These are phyloP conservation scores for Mychonastes homosphaera DNA, from an alignment of 139 green algal genomes.

Conservation along the genomic window DNA sequence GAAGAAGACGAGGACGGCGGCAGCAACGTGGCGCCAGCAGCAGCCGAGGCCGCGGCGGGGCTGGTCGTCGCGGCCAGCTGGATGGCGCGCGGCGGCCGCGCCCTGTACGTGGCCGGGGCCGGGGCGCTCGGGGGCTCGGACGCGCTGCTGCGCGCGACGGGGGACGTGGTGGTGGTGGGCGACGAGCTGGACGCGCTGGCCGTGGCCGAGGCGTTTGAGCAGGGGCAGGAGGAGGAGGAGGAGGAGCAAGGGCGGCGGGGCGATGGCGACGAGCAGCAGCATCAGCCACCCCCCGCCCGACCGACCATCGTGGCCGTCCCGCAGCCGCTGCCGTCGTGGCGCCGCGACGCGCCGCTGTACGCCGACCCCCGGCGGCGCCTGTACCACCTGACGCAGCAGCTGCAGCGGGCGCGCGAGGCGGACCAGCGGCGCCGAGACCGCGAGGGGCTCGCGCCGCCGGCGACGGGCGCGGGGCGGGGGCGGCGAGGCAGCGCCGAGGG, in stretches of 20 bases:
- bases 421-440: no score
- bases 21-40: no score
- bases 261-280: background rate
- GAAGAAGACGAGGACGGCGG: no score
- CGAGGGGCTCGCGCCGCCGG: no score
- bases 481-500: no score
- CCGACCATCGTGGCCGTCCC: no score
- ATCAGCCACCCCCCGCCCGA: background rate
- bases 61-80: conserved; percentile 2
- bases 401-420: background rate
- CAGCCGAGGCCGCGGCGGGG: no score
- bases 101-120: conserved; percentile 8
- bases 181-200: conserved; percentile 10
- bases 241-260: background rate
- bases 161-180: conserved; percentile 2
- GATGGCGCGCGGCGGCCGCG: background rate
- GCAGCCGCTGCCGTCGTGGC: no score
- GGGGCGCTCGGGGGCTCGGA: background rate
- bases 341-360: no score
- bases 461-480: no score
- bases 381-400: conserved; percentile 6
- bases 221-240: background rate
- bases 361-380: background rate
- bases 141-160: background rate
- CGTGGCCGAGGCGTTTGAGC: background rate